These are phyloP conservation scores for Russula vinacea DNA, from an alignment of 768 basidiomycete genomes.

Conservation along the genomic window DNA sequence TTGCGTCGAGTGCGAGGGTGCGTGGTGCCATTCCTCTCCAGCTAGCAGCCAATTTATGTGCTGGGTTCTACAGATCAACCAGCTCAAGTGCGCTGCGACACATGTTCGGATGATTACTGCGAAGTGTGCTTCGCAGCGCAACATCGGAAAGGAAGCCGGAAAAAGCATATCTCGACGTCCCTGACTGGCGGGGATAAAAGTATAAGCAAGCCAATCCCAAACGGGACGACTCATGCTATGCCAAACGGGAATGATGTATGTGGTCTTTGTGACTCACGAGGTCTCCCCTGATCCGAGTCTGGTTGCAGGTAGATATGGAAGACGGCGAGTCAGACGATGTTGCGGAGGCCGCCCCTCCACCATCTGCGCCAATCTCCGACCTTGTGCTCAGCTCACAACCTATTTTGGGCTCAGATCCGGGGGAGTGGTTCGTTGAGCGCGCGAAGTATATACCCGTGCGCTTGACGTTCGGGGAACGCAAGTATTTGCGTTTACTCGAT, in stretches of 20 bases:
- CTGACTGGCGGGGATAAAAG: conserved; percentile 35
- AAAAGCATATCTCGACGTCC: conserved; percentile 54
- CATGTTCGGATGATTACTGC: conserved; percentile 71
- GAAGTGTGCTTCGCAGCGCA: conserved; percentile 85
- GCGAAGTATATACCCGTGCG: conserved; percentile 79
- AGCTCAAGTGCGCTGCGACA: conserved; percentile 67
- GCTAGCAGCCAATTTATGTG: not conserved
- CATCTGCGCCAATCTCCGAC: conserved; percentile 36
- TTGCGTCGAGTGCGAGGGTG: conserved; percentile 87
- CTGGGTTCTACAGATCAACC: conserved; percentile 62
- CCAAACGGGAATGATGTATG: conserved; percentile 28
- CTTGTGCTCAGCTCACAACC: conserved; percentile 54
- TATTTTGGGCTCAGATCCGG: conserved; percentile 55
- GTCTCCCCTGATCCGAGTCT: conserved; percentile 2
- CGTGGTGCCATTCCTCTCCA: conserved; percentile 22
- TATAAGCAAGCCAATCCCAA: conserved; percentile 29
- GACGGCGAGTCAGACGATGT: conserved; percentile 41
- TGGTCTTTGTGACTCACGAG: conserved; percentile 22
- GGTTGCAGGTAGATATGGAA: conserved; percentile 41
- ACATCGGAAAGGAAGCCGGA: conserved; percentile 78
- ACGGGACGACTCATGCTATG: conserved; percentile 32
- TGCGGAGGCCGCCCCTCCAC: conserved; percentile 34
- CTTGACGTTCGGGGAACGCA: conserved; percentile 70
- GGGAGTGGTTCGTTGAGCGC: conserved; percentile 84
- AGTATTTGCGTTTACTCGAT: conserved; percentile 79